phyloP scores from a whole-genome alignment of 345 rosid genomes.

The Capsella bursapastoris region DNA sequence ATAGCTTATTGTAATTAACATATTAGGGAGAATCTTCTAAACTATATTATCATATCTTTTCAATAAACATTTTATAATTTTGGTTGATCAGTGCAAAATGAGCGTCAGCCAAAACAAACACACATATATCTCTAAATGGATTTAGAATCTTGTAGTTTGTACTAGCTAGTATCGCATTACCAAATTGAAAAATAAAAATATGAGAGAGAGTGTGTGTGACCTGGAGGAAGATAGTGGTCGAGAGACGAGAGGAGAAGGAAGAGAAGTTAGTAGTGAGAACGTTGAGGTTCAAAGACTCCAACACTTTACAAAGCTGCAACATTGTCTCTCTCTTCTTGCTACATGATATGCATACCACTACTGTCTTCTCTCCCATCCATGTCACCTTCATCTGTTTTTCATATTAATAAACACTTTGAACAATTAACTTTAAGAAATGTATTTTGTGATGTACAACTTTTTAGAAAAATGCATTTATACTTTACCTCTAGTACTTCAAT shows the following conservation, averaged over 20 bases:
- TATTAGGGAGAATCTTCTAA: neutral
- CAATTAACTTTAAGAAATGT: neutral
- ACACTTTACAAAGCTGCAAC: conserved; percentile 78
- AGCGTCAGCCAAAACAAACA: neutral
- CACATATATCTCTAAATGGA: neutral
- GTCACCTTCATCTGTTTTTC: conserved; percentile 68
- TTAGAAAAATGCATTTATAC: neutral
- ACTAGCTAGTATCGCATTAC: neutral
- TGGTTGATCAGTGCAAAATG: neutral
- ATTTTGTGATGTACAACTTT: neutral
- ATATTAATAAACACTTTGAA: neutral
- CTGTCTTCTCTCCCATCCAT: conserved; percentile 70
- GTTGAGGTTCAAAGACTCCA: conserved; percentile 83
- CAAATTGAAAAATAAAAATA: neutral
- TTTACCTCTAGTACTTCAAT: conserved; percentile 66
- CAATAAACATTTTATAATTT: conserved; percentile 2
- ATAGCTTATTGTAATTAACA: neutral
- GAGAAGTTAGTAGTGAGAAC: conserved; percentile 77
- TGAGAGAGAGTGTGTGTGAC: conserved; percentile 30
- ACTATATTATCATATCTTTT: conserved; percentile 2
- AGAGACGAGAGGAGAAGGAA: conserved; percentile 67
- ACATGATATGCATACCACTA: conserved; percentile 82
- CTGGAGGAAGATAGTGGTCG: conserved; percentile 82
- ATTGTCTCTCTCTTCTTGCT: conserved; percentile 80
- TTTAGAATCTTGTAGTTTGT: neutral